Conservation (phyloP, 805 yeast species). For the Monosporozyma siamensis region DNA sequence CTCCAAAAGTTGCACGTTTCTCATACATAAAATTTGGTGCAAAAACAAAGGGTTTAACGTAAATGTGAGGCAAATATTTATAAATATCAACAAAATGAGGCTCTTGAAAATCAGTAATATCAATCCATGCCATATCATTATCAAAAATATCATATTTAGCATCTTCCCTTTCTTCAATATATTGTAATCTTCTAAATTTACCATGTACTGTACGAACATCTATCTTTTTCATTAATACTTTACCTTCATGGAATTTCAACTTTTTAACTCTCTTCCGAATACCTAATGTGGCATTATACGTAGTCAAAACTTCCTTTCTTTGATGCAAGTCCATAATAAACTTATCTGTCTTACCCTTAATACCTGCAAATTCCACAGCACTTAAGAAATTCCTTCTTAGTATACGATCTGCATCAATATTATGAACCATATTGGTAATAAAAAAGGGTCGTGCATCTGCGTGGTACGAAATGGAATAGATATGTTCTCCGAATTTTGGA, state of each 20-base stretch:
- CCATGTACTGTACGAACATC: slow-evolving; percentile 54
- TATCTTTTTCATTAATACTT: slow-evolving; percentile 43
- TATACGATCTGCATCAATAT: slow-evolving; percentile 27
- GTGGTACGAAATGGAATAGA: slow-evolving; percentile 71
- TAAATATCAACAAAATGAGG: slow-evolving; percentile 36
- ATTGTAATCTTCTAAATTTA: slow-evolving; percentile 29
- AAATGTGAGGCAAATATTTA: slow-evolving; percentile 34
- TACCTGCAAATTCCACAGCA: slow-evolving; percentile 50
- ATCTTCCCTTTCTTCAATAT: slow-evolving; percentile 12
- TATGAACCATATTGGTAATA: slow-evolving; percentile 60
- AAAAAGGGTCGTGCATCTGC: slow-evolving; percentile 65
- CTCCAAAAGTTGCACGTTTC: slow-evolving; percentile 49
- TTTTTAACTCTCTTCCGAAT: slow-evolving; percentile 40
- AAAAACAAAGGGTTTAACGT: slow-evolving; percentile 51
- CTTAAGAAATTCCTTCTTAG: slow-evolving; percentile 13
- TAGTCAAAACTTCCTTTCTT: slow-evolving; percentile 38
- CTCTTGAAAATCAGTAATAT: slow-evolving; percentile 52
- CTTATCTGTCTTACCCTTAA: slow-evolving; percentile 49
- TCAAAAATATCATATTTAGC: slow-evolving; percentile 37
- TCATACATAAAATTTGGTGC: slow-evolving; percentile 63
- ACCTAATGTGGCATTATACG: slow-evolving; percentile 39
- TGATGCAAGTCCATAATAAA: slow-evolving; percentile 64
- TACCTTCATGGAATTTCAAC: slow-evolving; percentile 60
- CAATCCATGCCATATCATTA: slow-evolving; percentile 52
- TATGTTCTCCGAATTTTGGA: slow-evolving; percentile 65